phyloP scores from a whole-genome alignment of 352 stramenopile species.

The Phytophthora cactorum region DNA sequence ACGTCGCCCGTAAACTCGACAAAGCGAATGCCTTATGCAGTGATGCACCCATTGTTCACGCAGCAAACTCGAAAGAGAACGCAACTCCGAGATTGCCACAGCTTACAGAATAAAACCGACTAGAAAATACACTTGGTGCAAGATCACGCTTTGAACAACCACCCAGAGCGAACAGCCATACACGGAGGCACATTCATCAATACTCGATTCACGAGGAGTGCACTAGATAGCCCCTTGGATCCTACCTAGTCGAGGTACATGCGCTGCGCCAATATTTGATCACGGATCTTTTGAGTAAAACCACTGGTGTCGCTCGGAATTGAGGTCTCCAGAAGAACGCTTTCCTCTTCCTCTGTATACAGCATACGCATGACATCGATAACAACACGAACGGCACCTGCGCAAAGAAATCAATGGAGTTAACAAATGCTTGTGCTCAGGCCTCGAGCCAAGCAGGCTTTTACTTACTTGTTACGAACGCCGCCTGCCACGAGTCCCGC shows the following conservation, averaged over 20 bases:
- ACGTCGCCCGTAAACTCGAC: not conserved
- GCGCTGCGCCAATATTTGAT: conserved; percentile 24
- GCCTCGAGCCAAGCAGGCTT: not conserved
- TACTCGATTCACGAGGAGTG: not conserved
- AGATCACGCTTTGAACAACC: too few species aligned
- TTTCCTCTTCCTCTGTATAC: conserved; percentile 12
- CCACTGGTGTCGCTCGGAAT: conserved; percentile 30
- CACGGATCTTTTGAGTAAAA: conserved; percentile 29
- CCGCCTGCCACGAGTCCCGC: conserved; percentile 55
- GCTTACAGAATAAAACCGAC: conserved; percentile 9
- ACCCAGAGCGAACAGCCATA: too few species aligned
- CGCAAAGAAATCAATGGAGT: conserved; percentile 2
- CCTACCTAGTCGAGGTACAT: conserved; percentile 34
- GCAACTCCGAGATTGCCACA: conserved; percentile 16
- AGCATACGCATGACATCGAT: conserved; percentile 38
- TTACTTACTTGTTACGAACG: conserved; percentile 75
- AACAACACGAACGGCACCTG: conserved; percentile 37
- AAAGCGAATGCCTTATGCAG: not conserved
- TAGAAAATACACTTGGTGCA: too few species aligned
- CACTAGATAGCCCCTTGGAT: not conserved
- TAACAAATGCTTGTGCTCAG: conserved; percentile 1
- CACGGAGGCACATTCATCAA: not conserved
- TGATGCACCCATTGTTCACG: not conserved
- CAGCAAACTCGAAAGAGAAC: conserved; percentile 10
- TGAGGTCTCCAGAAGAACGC: conserved; percentile 11